phyloP scores from a whole-genome alignment of 768 basidiomycete species.

The Agaricus bisporus region DNA sequence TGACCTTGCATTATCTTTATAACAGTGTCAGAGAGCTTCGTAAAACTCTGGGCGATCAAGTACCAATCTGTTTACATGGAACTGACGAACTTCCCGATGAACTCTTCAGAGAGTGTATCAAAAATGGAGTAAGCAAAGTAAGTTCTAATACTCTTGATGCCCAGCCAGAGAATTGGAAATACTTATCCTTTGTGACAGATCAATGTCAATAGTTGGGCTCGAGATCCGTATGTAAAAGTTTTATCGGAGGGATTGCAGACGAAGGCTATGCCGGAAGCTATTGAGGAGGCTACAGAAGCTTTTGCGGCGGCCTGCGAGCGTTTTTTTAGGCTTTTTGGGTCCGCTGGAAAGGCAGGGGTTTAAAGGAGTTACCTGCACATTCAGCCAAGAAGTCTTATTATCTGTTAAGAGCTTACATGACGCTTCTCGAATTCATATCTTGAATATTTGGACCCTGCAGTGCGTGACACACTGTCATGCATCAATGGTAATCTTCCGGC shows the following conservation, averaged over 20 bases:
- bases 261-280: constrained; percentile 38
- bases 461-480: neutral
- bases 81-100: constrained; percentile 39
- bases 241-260: constrained; percentile 26
- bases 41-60: constrained; percentile 25
- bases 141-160: neutral
- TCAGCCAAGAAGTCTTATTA: too few relatives aligned
- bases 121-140: constrained; percentile 40
- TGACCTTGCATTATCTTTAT: neutral
- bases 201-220: constrained; percentile 42
- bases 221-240: constrained; percentile 34
- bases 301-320: constrained; percentile 35
- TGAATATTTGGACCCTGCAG: too few relatives aligned
- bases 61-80: constrained; percentile 38
- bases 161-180: too few relatives aligned
- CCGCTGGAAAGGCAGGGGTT: constrained; percentile 30
- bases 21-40: constrained; percentile 31
- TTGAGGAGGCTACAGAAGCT: constrained; percentile 37
- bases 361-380: neutral
- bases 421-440: too few relatives aligned
- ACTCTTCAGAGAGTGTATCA: constrained; percentile 38
- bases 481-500: neutral
- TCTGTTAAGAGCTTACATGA: too few relatives aligned
- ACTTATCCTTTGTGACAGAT: constrained; percentile 19
- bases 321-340: constrained; percentile 34